Percentiles rank a stretch among this genome's conserved stretches.
Conservation (phyloP, 2,329 filamentous ascomycete genomes). For the Stromatinia cepivora region DNA sequence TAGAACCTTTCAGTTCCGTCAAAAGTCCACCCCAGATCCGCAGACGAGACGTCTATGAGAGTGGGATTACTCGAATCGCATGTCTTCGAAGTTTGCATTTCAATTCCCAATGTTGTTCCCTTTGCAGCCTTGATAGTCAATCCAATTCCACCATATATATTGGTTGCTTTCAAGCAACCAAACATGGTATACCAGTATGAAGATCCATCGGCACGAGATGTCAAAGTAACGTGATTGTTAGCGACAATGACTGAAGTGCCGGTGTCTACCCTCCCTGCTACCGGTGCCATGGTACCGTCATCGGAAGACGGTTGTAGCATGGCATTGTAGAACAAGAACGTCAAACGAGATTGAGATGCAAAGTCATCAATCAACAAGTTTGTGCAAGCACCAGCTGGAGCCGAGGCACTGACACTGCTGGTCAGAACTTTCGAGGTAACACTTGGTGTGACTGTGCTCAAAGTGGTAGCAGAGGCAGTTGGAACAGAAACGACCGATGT, state of each 20-base stretch:
- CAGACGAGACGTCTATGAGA: constrained; percentile 40
- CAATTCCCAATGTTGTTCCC: constrained; percentile 53
- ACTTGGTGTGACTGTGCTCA: constrained; percentile 7
- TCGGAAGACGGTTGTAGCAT: constrained; percentile 56
- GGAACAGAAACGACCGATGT: background rate
- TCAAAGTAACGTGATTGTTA: constrained; percentile 54
- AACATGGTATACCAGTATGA: constrained; percentile 61
- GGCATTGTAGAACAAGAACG: constrained; percentile 61
- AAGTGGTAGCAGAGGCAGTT: background rate
- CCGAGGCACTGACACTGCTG: constrained; percentile 15
- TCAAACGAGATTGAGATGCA: constrained; percentile 60
- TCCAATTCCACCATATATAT: constrained; percentile 55
- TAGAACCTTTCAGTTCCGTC: constrained; percentile 61
- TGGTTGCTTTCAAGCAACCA: constrained; percentile 53
- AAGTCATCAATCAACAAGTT: constrained; percentile 58
- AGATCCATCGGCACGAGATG: constrained; percentile 46
- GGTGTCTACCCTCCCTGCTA: constrained; percentile 32
- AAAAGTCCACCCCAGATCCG: constrained; percentile 59
- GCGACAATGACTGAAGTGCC: constrained; percentile 52
- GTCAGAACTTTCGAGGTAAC: constrained; percentile 3
- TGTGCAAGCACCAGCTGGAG: constrained; percentile 41
- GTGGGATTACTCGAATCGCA: constrained; percentile 43
- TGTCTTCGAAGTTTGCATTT: constrained; percentile 50
- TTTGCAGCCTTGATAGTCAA: constrained; percentile 54
- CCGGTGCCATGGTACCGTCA: constrained; percentile 52